A percentile compares a stretch with the other conserved stretches of the same genome.
Conservation (phyloP, 1,284 basidiomycete genomes). For the Puccinia triticina region DNA sequence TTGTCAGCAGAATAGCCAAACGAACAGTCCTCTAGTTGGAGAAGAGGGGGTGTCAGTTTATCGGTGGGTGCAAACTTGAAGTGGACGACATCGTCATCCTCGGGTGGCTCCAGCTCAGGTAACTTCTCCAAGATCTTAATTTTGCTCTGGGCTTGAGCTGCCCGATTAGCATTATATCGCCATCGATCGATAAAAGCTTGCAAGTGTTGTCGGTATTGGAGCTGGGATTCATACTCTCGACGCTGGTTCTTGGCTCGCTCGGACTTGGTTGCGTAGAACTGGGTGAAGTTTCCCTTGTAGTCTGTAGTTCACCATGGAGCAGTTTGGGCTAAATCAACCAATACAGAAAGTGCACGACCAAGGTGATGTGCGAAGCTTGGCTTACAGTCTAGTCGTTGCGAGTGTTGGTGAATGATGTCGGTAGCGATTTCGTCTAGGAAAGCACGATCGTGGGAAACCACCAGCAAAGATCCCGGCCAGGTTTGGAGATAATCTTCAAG, state of each 20-base stretch:
- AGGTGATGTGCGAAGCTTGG: conserved; percentile 54
- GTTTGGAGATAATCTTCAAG: conserved; percentile 92
- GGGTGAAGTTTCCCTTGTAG: conserved; percentile 85
- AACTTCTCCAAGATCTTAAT: conserved; percentile 99
- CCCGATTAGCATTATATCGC: conserved; percentile 76
- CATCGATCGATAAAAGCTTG: conserved; percentile 97
- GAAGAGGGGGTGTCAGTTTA: conserved; percentile 92
- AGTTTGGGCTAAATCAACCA: neutral
- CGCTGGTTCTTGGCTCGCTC: conserved; percentile 88
- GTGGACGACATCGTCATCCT: conserved; percentile 61
- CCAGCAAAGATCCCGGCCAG: conserved; percentile 90
- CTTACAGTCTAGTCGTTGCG: conserved; percentile 85
- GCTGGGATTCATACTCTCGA: conserved; percentile 93
- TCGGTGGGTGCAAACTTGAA: conserved; percentile 68
- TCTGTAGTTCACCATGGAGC: neutral
- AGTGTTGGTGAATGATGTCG: conserved; percentile 91
- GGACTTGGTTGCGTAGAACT: conserved; percentile 98
- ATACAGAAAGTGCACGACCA: conserved; percentile 13
- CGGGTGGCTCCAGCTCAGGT: conserved; percentile 88
- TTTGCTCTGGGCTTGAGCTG: conserved; percentile 90
- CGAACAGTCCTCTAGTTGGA: conserved; percentile 87
- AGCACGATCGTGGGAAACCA: conserved; percentile 97
- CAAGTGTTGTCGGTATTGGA: conserved; percentile 89
- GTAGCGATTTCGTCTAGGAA: conserved; percentile 86
- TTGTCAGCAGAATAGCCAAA: conserved; percentile 88